These are phyloP conservation scores for Starmerella geochares DNA, from an alignment of 805 yeast genomes.

Conservation along the genomic window DNA sequence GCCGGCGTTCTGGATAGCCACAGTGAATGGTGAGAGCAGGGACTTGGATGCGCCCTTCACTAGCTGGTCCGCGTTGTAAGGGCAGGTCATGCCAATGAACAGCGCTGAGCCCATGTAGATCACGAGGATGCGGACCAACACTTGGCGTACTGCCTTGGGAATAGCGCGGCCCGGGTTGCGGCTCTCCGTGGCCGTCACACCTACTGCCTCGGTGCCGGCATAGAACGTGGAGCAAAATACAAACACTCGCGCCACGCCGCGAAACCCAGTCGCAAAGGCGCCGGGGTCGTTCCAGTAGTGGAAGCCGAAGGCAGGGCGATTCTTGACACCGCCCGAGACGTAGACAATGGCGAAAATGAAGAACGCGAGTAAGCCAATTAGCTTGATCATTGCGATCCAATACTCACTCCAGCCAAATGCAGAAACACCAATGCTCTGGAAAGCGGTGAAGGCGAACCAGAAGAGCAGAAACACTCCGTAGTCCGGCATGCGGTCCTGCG, in stretches of 20 bases:
- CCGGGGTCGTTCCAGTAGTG: conserved; percentile 52
- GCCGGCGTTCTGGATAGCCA: conserved; percentile 43
- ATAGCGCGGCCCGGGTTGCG: conserved; percentile 51
- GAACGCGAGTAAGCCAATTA: conserved; percentile 47
- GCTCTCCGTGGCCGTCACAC: conserved; percentile 56
- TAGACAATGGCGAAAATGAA: conserved; percentile 48
- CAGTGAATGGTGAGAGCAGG: conserved; percentile 42
- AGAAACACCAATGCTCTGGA: conserved; percentile 43
- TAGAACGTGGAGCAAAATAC: conserved; percentile 53
- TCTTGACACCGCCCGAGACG: conserved; percentile 45
- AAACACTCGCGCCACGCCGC: conserved; percentile 41
- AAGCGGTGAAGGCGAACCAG: conserved; percentile 41
- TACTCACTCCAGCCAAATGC: conserved; percentile 58
- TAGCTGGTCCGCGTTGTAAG: conserved; percentile 43
- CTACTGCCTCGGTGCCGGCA: conserved; percentile 50
- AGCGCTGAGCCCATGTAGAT: conserved; percentile 51
- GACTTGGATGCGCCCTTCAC: conserved; percentile 37
- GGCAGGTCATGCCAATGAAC: conserved; percentile 51
- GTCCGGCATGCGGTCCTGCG: conserved; percentile 41
- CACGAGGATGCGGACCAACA: conserved; percentile 45
- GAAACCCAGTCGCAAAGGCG: conserved; percentile 35
- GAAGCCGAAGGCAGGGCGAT: conserved; percentile 47
- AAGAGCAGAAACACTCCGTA: conserved; percentile 42
- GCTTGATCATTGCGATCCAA: conserved; percentile 47
- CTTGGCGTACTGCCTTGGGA: conserved; percentile 51